Evolutionary conservation across 257 asterid genomes (phyloP), one percentile per base, ranked within the genome.

Genomic region (Solanum arcanum): DNA sequence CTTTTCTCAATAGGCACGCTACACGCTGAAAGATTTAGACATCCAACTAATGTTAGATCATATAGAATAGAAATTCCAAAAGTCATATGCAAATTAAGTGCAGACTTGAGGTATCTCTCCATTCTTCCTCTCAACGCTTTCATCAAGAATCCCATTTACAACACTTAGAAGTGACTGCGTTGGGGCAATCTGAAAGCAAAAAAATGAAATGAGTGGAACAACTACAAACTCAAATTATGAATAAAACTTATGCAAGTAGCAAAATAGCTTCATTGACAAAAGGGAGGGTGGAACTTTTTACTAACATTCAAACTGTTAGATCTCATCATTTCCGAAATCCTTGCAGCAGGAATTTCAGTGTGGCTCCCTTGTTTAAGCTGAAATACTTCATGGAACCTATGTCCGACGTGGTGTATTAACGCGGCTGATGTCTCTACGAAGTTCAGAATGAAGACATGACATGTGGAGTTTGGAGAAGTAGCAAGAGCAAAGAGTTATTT

Each of bases 61-160:
- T 85, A 27, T 41, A 29, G 37, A 64, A 66, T 11, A 87, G 10
- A 59, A 42, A n/a, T 75, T 76, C 60, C 29, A 20, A 3, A 35
- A 86, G 21, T n/a, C 56, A 83, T 18, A 33, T 23, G 33, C 73
- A 27, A 29, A 29, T 23, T 56, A 64, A 27, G 73, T 25, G 76
- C 95, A 86, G 91, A 95, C 99, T 89, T 96, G 92, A 88, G 98
- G 98, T 90, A 95, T 94, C 91, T 94, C 95, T 44, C 98, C 98
- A 84, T 88, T 92, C 90, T 94, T 95, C 87, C 93, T 89, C 89
- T 95, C 98, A 75, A 92, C 88, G 89, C 96, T 94, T 90, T 95
- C 99, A 59, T 94, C 98, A 83, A 95, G 89, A 89, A 97, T 94
- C 52, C 98, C 95, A 83, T 91, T 95, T 70, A 94, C 96, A 25